Base-by-base conservation (phyloP, 163 green algal species). In the Picocystis sp. region DNA sequence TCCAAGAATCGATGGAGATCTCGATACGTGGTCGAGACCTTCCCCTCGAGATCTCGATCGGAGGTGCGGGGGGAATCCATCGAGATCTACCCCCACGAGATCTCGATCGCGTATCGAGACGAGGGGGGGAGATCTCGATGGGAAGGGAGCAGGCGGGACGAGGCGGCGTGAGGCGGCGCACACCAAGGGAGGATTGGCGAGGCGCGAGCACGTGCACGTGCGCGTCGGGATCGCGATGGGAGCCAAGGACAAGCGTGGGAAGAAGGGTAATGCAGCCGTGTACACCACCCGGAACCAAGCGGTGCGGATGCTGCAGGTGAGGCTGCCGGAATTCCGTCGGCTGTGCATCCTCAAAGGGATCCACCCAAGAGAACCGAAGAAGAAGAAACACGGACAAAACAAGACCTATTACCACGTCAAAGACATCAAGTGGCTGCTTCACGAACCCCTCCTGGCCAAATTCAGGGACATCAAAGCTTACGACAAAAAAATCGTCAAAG, bases 361-460 rank as follows among this genome's bases (percentile, higher is more conserved):
- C 19, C 83, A 96, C 60, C 89, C 89, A 1, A 73, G 91, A 2
- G 90, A 98, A 74, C 91, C 91, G 11, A 93, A 84, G 63, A 95
- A 94, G 66, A 97, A 97, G 67, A 65, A 74, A 13, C 70, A 93
- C 45, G 91, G 90, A 1, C 72, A 77, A 21, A 78, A 92, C 75
- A 97, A 97, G 70, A 98, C 89, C 0, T 99, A 98, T 67, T 99
- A 99, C 70, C 91, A 97, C 62, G 61, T 84, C 25, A 99, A 98
- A 13, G 90, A 98, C 68, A 93, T 98, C 57, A 84, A 81, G 55
- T 99, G 84, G 67, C 71, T 99, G 43, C 59, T 75, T 23, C 88
- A 97, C 55, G 91, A 99, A 70, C 91, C 86, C 3, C 72, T 98
- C 43, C 73, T 99, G 3, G 65, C 85, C 15, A 86, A 81, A 41